Evolutionary conservation across 768 basidiomycete genomes (phyloP).

Genomic region (Termitomyces sp.): DNA sequence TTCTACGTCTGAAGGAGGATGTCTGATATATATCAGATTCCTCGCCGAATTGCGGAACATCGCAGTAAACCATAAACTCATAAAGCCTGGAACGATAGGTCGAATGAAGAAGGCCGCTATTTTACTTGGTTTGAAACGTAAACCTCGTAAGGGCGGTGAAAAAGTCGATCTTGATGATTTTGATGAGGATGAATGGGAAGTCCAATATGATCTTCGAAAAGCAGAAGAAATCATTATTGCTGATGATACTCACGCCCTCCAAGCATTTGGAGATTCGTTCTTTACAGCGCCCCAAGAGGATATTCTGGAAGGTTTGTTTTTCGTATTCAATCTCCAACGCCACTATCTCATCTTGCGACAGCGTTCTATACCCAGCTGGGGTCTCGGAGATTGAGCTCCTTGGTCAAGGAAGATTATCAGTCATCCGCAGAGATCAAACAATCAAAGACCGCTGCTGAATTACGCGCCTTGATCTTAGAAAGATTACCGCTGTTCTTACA

Average conservation of each 20-base stretch:
- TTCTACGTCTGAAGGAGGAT: background rate
- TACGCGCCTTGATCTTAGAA: conserved; percentile 66
- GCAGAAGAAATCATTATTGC: conserved; percentile 74
- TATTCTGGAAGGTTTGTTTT: conserved; percentile 66
- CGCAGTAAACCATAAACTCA: conserved; percentile 64
- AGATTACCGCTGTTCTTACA: conserved; percentile 88
- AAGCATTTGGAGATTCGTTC: conserved; percentile 71
- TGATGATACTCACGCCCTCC: conserved; percentile 80
- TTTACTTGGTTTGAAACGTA: conserved; percentile 69
- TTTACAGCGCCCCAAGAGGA: conserved; percentile 88
- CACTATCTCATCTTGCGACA: conserved; percentile 19
- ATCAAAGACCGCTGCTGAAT: conserved; percentile 44
- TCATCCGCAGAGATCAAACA: conserved; percentile 46
- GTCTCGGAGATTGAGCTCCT: conserved; percentile 60
- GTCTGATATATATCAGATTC: conserved; percentile 47
- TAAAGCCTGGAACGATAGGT: conserved; percentile 45
- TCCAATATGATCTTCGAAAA: conserved; percentile 64
- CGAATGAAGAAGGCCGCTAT: conserved; percentile 71
- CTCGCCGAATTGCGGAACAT: conserved; percentile 79
- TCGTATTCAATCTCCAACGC: background rate
- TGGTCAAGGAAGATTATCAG: conserved; percentile 77
- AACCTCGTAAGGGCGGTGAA: conserved; percentile 28
- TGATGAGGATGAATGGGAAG: conserved; percentile 74
- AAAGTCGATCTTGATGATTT: conserved; percentile 32
- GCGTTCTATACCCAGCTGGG: conserved; percentile 78